A percentile compares a stretch with the other conserved stretches of the same genome.
Evolutionary conservation across 169 alveolate genomes (phyloP).

Genomic region (Plasmodium gonderi): DNA sequence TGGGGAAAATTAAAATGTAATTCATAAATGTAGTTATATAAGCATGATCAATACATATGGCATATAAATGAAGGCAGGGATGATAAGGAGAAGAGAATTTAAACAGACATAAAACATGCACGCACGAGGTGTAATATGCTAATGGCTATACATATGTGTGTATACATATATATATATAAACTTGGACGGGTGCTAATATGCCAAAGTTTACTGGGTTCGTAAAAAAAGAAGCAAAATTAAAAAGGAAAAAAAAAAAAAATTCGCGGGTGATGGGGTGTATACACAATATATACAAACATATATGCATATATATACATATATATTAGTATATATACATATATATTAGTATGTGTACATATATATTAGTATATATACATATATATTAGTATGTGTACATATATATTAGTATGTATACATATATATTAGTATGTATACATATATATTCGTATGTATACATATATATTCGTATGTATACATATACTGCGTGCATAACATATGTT

Average conservation of each 20-base stretch:
- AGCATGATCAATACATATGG: too few relatives aligned
- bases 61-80: too few relatives aligned
- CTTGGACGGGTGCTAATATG: neutral
- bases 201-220: neutral
- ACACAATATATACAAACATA: neutral
- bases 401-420: neutral
- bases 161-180: neutral
- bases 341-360: neutral
- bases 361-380: neutral
- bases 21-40: neutral
- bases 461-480: neutral
- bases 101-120: neutral
- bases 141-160: neutral
- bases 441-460: neutral
- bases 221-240: neutral
- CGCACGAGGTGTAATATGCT: neutral
- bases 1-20: neutral
- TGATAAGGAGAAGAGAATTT: neutral
- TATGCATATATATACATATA: neutral
- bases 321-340: neutral
- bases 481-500: neutral
- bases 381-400: too few relatives aligned
- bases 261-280: slow-evolving; percentile 7
- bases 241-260: neutral
- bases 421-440: neutral